Evolutionary conservation across 1,139 yeast genomes (phyloP).

Genomic region (Debaryomyces robertsiae): DNA sequence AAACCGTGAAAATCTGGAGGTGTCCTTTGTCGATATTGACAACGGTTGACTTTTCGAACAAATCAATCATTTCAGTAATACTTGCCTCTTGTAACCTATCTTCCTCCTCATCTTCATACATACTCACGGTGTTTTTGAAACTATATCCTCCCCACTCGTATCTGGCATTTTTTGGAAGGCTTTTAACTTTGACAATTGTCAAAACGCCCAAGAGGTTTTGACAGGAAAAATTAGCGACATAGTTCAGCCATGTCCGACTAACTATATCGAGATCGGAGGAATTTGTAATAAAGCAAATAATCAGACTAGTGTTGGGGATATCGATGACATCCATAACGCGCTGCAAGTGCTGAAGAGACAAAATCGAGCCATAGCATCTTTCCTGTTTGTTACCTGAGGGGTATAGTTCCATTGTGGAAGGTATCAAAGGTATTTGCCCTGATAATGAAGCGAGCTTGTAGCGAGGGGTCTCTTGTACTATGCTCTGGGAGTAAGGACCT

Average conservation of each 20-base stretch:
- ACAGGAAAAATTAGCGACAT: conserved; percentile 23
- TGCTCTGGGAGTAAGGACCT: conserved; percentile 94
- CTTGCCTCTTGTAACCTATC: conserved; percentile 19
- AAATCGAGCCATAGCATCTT: conserved; percentile 36
- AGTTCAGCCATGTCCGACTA: conserved; percentile 40
- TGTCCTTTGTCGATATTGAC: conserved; percentile 16
- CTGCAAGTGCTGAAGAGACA: conserved; percentile 74
- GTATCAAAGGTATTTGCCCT: conserved; percentile 89
- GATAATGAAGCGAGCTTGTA: conserved; percentile 63
- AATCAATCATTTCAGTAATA: not conserved
- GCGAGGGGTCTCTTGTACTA: conserved; percentile 44
- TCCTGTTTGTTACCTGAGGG: conserved; percentile 19
- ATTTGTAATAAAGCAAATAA: conserved; percentile 57
- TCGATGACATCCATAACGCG: conserved; percentile 62
- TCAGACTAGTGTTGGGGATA: conserved; percentile 44
- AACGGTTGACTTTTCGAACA: conserved; percentile 15
- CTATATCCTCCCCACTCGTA: conserved; percentile 80
- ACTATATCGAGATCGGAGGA: conserved; percentile 29
- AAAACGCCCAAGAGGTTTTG: conserved; percentile 28
- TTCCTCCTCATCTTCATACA: conserved; percentile 47
- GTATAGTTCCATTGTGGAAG: conserved; percentile 61
- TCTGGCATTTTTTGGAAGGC: conserved; percentile 67
- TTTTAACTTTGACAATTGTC: conserved; percentile 58
- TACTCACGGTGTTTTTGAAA: conserved; percentile 37
- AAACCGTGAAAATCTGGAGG: conserved; percentile 16